These are phyloP conservation scores for Rhypophila decipiens DNA, from an alignment of 495 filamentous ascomycete genomes.

Conservation along the genomic window DNA sequence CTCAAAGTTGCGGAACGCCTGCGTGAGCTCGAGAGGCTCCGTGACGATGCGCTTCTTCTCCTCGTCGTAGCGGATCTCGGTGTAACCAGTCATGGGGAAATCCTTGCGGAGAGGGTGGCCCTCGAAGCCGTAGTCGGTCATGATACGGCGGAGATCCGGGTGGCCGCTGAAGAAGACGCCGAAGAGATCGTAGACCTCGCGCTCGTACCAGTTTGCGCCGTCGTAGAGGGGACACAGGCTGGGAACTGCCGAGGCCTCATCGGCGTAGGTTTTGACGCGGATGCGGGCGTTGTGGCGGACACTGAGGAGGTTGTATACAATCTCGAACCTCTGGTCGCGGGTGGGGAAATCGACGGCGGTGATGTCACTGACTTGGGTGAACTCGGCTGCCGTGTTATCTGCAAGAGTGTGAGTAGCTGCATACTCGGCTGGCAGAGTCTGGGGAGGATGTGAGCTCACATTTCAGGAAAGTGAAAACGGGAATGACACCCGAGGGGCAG, in stretches of 20 bases:
- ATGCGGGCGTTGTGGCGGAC: constrained; percentile 94
- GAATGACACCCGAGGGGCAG: constrained; percentile 76
- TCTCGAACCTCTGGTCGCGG: constrained; percentile 87
- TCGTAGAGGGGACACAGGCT: constrained; percentile 80
- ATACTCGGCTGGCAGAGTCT: not conserved
- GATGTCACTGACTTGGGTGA: constrained; percentile 85
- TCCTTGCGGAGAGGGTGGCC: constrained; percentile 97
- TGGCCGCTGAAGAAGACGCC: constrained; percentile 95
- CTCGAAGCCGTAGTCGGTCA: constrained; percentile 99
- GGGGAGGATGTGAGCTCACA: constrained; percentile 31
- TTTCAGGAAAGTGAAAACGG: constrained; percentile 92
- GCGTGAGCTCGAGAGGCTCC: constrained; percentile 93
- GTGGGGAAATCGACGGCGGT: constrained; percentile 95
- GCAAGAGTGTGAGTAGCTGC: not conserved
- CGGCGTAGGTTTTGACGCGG: constrained; percentile 97
- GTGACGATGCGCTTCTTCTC: constrained; percentile 99
- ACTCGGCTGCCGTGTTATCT: constrained; percentile 94
- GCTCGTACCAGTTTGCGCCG: constrained; percentile 98
- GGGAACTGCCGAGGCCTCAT: constrained; percentile 92
- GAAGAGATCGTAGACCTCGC: constrained; percentile 96
- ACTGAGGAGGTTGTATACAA: constrained; percentile 96
- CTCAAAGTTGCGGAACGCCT: constrained; percentile 99
- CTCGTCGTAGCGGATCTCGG: constrained; percentile 95
- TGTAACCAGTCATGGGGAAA: constrained; percentile 97
- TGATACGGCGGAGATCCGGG: constrained; percentile 93